Evolutionary conservation across 179 eudicot species (phyloP), one percentile per base, ranked within the genome.

Genomic region (Silene vulgaris): DNA sequence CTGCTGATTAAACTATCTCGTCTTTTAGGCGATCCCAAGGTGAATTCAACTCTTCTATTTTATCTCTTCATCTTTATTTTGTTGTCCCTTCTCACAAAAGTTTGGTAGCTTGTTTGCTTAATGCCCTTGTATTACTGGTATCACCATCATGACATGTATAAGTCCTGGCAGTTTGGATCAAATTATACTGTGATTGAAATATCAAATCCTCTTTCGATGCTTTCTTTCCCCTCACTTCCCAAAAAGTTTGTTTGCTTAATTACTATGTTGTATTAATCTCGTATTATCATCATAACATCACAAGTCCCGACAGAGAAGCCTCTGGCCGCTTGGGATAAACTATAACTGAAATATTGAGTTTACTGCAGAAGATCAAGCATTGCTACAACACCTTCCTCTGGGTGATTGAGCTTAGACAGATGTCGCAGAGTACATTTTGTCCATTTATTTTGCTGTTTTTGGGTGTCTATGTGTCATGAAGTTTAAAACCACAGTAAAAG

Each of bases 1-100:
- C 80, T 85, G 60, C 57, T 95, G 67, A 84, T 89, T 1, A 86
- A 94, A 11, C 65, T 95, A 19, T 80, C 86, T 65, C 78, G 71
- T 43, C 92, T 90, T 74, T 81, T 95, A 59, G 87, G 84, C 75
- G 93, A 90, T 75, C 81, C 86, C 21, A 95, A 90, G 99, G 99
- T 93, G 70, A 74, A 71, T 32, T 67, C 20, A 63, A 45, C 30
- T 23, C 7, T 56, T 56, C 3, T 56, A 16, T 56, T 16, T 56
- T 56, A n/a, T 5, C 17, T n/a, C 17, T 54, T 13, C 19, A 54
- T 56, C 17, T 16, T 56, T 56, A 9, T 9, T 45, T 45, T 40
- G 8, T 40, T 40, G 45, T 3, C 45, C 9, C 45, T 40, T 40
- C 8, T 40, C 48, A 1, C 12, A 43, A 43, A 43, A 43, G 11